Base-by-base conservation (phyloP, 331 rosid genomes). In the Saraca asoca region DNA sequence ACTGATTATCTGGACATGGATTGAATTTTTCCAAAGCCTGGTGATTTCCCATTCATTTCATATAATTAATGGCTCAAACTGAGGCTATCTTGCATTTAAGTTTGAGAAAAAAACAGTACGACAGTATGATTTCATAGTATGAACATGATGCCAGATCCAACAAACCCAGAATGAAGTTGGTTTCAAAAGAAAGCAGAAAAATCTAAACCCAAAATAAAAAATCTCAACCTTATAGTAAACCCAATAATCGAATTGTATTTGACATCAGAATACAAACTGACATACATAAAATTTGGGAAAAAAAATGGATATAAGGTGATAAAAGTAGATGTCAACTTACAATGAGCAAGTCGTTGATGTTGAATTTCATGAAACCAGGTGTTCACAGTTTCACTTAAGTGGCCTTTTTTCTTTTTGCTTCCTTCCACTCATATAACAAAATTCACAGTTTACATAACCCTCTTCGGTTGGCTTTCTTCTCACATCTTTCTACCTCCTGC, bases 321-420 rank as follows among this genome's bases (percentile, higher is more conserved):
- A 20, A 73, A 74, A 51, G 48, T 33, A 14, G 45, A 58, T 9
- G 49, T 46, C 13, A 55, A 80, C 77, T 78, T 84, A 90, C 98
- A 87, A 91, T 58, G 42, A 93, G 96, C 48, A 90, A 86, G 75
- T 93, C 95, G 86, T 93, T 93, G 96, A 93, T 93, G 56, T 74
- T 75, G 94, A 78, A 45, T 24, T 24, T 24, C 2, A 24, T 42
- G 66, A 69, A 73, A 51, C 41, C 52, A 29, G n/a, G 18, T 24
- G 24, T n/a, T n/a, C n/a, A n/a, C n/a, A n/a, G n/a, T n/a, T n/a
- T n/a, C n/a, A n/a, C n/a, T n/a, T n/a, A n/a, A n/a, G n/a, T n/a
- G n/a, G n/a, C n/a, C n/a, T n/a, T n/a, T n/a, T n/a, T n/a, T n/a
- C n/a, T n/a, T n/a, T n/a, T n/a, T n/a, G n/a, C n/a, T n/a, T n/a